A percentile compares a stretch with the other conserved stretches of the same genome.
Conservation (phyloP, 768 basidiomycete species). For the Tulasnella sp. region DNA sequence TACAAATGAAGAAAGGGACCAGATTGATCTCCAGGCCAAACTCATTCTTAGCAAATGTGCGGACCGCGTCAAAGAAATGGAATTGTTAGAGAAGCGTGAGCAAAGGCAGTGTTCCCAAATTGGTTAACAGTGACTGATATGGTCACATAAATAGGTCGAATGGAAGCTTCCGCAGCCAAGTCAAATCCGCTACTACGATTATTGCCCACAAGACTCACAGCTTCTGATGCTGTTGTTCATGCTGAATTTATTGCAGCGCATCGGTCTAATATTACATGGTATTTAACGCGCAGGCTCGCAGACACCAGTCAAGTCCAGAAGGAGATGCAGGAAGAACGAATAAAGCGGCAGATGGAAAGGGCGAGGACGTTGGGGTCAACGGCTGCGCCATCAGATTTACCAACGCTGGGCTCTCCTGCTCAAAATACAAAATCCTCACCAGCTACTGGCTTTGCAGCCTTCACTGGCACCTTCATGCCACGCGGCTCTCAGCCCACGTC, state of each 20-base stretch:
- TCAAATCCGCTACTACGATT: slow-evolving; percentile 53
- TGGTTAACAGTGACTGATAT: slow-evolving; percentile 15
- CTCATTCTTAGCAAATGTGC: slow-evolving; percentile 76
- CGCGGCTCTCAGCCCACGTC: not conserved
- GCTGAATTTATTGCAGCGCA: slow-evolving; percentile 78
- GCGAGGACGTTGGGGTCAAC: slow-evolving; percentile 69
- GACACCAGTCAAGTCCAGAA: slow-evolving; percentile 67
- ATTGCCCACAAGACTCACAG: slow-evolving; percentile 49
- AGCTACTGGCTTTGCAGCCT: not conserved
- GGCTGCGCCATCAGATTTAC: slow-evolving; percentile 50
- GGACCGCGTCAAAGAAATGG: slow-evolving; percentile 78
- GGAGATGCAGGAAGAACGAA: slow-evolving; percentile 87
- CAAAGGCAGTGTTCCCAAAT: slow-evolving; percentile 19
- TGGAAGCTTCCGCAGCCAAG: slow-evolving; percentile 50
- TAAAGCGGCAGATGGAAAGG: slow-evolving; percentile 76
- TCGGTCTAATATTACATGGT: slow-evolving; percentile 86
- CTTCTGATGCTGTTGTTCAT: slow-evolving; percentile 43
- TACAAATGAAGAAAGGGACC: slow-evolving; percentile 84
- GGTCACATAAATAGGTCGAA: slow-evolving; percentile 38
- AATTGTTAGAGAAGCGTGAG: slow-evolving; percentile 78
- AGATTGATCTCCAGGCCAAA: slow-evolving; percentile 86
- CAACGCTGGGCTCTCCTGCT: slow-evolving; percentile 22
- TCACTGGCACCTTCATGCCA: slow-evolving; percentile 7
- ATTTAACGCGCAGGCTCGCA: slow-evolving; percentile 66
- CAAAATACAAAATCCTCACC: slow-evolving; percentile 23